These are phyloP conservation scores for Nicotiana tomentosiformis DNA, from an alignment of 257 asterid genomes.

Conservation along the genomic window DNA sequence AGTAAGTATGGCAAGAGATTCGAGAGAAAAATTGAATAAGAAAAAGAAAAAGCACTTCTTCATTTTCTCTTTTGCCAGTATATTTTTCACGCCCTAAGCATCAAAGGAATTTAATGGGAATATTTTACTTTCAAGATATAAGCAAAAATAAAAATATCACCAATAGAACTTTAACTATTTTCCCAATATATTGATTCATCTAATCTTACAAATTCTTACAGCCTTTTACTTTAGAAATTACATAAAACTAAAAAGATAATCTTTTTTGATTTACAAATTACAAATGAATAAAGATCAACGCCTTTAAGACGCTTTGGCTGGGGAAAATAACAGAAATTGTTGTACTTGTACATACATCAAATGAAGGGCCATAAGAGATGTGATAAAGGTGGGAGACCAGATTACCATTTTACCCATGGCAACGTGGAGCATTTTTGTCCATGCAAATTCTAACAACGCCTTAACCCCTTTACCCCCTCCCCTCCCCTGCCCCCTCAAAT, in stretches of 20 bases:
- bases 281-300: background rate
- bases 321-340: background rate
- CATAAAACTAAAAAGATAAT: no score
- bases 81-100: background rate
- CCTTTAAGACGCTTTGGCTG: background rate
- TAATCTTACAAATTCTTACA: background rate
- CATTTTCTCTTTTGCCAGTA: background rate
- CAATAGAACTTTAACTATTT: background rate
- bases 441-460: slow-evolving; percentile 17
- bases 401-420: slow-evolving; percentile 8
- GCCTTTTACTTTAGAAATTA: background rate
- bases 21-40: background rate
- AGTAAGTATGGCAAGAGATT: background rate
- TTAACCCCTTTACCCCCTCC: background rate
- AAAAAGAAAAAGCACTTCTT: background rate
- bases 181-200: background rate
- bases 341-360: background rate
- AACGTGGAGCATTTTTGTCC: slow-evolving; percentile 64
- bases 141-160: background rate
- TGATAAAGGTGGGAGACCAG: background rate
- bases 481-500: background rate
- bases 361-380: background rate
- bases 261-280: background rate
- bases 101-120: background rate
- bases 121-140: background rate